Conservation (phyloP, 306 rosid genomes). For the Hylodesmum podocarpum region DNA sequence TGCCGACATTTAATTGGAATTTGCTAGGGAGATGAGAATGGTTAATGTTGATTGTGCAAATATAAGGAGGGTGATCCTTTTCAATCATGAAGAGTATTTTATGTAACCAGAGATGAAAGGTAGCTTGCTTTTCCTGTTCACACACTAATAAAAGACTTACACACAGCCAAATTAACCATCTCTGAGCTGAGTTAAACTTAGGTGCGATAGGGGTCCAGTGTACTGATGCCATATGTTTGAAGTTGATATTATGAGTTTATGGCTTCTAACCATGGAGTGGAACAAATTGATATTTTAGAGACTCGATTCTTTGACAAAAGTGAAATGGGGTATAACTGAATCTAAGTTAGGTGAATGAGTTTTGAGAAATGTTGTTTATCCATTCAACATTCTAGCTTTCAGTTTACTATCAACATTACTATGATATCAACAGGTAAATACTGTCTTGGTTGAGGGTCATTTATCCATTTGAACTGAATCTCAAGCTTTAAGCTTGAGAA, state of each 20-base stretch:
- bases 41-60: neutral
- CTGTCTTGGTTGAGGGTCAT: neutral
- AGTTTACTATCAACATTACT: neutral
- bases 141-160: neutral
- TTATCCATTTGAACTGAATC: conserved; percentile 12
- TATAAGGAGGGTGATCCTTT: neutral
- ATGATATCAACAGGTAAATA: neutral
- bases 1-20: neutral
- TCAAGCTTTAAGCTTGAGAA: neutral
- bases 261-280: neutral
- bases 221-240: neutral
- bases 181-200: neutral
- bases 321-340: neutral
- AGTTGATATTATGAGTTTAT: neutral
- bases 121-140: neutral
- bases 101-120: neutral
- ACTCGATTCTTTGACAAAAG: neutral
- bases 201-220: neutral
- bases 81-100: neutral
- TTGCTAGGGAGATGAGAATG: neutral
- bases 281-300: neutral
- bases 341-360: neutral
- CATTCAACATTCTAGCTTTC: neutral
- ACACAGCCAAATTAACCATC: neutral
- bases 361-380: conserved; percentile 10